Base-by-base conservation (phyloP, 768 basidiomycete species). In the Clavaria fumosa region DNA sequence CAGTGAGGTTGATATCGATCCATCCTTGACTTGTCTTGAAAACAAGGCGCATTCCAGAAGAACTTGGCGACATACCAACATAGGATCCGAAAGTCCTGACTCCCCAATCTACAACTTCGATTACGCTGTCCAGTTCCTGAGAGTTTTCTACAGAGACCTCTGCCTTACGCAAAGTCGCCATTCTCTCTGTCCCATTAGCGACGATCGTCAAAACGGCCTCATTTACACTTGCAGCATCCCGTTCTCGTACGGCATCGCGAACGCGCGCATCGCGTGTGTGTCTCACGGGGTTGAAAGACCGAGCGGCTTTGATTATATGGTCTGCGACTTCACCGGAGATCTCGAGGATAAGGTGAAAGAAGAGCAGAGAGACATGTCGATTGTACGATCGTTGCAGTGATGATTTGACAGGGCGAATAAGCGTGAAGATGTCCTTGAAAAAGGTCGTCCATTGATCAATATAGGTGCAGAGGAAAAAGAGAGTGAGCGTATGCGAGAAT, bases 271-370 rank as follows among this genome's bases (percentile, higher is more conserved):
- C 95, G 39, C 89, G 74, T 31, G 68, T 63, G 51, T 88, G 78
- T 34, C 95, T 71, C 34, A 65, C 71, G 5, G 66, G 60, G 38
- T 65, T 75, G 53, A 71, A 89, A 30, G 72, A 55, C 35, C 91
- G 67, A 10, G 90, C 91, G 35, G 83, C 70, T 58, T 93, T 89
- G 49, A 97, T 75, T 44, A 88, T 74, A 50, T 86, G 82, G 61
- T 99, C 95, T 35, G 88, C 88, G n/a, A 97, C 83, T 57, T 99
- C 95, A 9, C 84, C 83, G 0, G 90, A 91, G 38, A 97, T 91
- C 55, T 99, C 95, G 42, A 83, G 75, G 31, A 99, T 67, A 47
- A 96, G 67, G 50, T 84, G 89, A 54, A 97, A 84, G 54, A 95
- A 76, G 41, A 99, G 70, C 20, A 90, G 67, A 15, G 82, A 82